phyloP scores from a whole-genome alignment of 495 filamentous ascomycete genomes.

The Pseudoneurospora amorphoporcata region DNA sequence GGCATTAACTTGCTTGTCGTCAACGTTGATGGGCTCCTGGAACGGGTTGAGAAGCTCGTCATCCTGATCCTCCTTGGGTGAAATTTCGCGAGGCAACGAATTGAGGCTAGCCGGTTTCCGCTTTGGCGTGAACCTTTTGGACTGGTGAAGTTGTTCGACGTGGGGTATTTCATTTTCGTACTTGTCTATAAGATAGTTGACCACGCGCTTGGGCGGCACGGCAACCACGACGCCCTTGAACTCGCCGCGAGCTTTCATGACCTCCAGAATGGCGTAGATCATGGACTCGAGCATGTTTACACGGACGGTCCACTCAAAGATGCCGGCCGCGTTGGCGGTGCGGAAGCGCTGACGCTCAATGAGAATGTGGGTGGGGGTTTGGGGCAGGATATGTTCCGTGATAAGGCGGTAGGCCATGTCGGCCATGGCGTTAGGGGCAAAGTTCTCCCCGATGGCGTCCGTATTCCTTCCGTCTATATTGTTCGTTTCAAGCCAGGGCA shows the following conservation, averaged over 20 bases:
- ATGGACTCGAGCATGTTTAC: slow-evolving; percentile 88
- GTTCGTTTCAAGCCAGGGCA: slow-evolving; percentile 5
- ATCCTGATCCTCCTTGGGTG: neutral
- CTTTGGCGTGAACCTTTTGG: neutral
- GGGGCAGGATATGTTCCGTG: slow-evolving; percentile 37
- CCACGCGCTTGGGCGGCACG: slow-evolving; percentile 31
- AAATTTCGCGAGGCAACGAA: neutral
- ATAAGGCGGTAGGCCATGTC: slow-evolving; percentile 53
- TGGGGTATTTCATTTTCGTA: slow-evolving; percentile 1
- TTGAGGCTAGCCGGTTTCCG: neutral
- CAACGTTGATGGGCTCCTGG: neutral
- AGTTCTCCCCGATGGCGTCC: slow-evolving; percentile 28
- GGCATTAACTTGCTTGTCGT: slow-evolving; percentile 3
- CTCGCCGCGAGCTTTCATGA: slow-evolving; percentile 36
- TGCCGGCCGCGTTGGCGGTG: slow-evolving; percentile 46
- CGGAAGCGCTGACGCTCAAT: slow-evolving; percentile 90
- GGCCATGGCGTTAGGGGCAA: slow-evolving; percentile 48
- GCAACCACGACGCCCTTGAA: slow-evolving; percentile 28
- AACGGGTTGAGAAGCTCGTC: neutral
- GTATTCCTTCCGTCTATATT: neutral
- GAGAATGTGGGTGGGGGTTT: slow-evolving; percentile 59
- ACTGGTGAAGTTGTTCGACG: neutral
- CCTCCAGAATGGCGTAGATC: slow-evolving; percentile 65
- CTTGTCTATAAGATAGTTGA: slow-evolving; percentile 33
- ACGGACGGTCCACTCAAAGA: slow-evolving; percentile 83